These are phyloP conservation scores for Picocystis sp. DNA, from an alignment of 163 green algal genomes.

Conservation along the genomic window DNA sequence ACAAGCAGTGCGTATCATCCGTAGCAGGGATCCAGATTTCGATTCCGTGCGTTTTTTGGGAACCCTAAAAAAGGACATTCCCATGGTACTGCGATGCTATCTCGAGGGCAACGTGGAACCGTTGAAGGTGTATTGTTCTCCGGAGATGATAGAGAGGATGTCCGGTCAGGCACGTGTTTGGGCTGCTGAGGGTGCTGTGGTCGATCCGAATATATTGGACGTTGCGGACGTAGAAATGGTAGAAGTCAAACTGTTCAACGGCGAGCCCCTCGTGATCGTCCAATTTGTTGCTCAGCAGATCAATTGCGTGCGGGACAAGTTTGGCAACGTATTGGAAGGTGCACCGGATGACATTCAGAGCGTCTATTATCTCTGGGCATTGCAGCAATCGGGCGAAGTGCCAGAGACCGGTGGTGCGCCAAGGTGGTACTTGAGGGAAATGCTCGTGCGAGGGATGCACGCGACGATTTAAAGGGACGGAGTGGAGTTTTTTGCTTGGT, in stretches of 20 bases:
- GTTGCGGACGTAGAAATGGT: conserved; percentile 71
- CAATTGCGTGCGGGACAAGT: conserved; percentile 21
- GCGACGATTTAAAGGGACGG: too few relatives aligned
- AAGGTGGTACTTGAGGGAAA: conserved; percentile 73
- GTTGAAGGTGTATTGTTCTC: conserved; percentile 54
- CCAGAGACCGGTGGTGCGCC: conserved; percentile 21
- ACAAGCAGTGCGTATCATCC: conserved; percentile 58
- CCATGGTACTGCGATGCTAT: conserved; percentile 36
- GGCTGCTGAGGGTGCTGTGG: conserved; percentile 37
- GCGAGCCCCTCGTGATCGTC: conserved; percentile 42
- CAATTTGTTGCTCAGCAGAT: conserved; percentile 88
- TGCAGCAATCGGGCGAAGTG: conserved; percentile 25
- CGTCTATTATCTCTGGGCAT: conserved; percentile 81
- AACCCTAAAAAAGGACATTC: conserved; percentile 35
- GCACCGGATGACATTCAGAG: conserved; percentile 43
- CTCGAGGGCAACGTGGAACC: conserved; percentile 49
- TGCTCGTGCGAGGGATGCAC: conserved; percentile 41
- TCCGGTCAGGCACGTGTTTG: conserved; percentile 16
- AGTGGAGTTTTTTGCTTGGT: too few relatives aligned
- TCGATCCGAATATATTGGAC: conserved; percentile 83
- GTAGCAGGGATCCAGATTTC: conserved; percentile 59
- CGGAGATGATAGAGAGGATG: conserved; percentile 71
- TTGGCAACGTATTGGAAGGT: conserved; percentile 82
- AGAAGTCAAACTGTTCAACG: conserved; percentile 53
- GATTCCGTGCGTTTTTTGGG: conserved; percentile 64